These are phyloP conservation scores for Kwoniella heveanensis DNA, from an alignment of 768 basidiomycete genomes.

Conservation along the genomic window DNA sequence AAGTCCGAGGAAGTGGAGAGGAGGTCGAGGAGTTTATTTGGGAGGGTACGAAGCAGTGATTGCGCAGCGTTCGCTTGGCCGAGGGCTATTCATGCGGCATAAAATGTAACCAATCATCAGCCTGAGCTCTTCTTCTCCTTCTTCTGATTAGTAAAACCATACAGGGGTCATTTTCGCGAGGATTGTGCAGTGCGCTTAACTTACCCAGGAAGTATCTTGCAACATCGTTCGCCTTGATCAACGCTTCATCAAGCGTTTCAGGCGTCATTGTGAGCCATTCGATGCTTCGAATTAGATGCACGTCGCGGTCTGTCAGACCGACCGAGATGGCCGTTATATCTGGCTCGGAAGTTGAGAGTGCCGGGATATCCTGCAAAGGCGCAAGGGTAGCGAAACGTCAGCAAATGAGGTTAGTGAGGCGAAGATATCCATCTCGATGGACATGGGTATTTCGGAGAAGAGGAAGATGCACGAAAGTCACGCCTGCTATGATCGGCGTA, in stretches of 20 bases:
- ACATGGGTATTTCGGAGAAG: too few relatives aligned
- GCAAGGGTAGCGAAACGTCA: background rate
- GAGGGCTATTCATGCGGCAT: conserved; percentile 60
- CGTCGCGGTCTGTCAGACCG: conserved; percentile 44
- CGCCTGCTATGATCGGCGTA: too few relatives aligned
- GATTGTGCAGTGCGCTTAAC: too few relatives aligned
- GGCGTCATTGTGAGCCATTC: conserved; percentile 88
- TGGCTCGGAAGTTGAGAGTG: conserved; percentile 43
- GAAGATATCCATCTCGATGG: too few relatives aligned
- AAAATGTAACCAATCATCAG: background rate
- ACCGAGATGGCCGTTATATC: conserved; percentile 44
- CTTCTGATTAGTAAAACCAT: too few relatives aligned
- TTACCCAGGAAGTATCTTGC: conserved; percentile 85
- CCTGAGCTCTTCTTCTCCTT: too few relatives aligned
- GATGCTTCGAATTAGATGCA: conserved; percentile 75
- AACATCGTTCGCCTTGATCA: conserved; percentile 85
- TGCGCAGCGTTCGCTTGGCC: conserved; percentile 71
- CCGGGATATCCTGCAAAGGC: conserved; percentile 38
- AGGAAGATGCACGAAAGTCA: background rate
- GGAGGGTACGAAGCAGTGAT: conserved; percentile 48
- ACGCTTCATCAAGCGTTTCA: conserved; percentile 72
- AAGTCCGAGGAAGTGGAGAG: background rate
- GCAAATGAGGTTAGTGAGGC: background rate
- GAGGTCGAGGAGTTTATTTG: conserved; percentile 35
- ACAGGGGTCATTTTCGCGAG: too few relatives aligned